These are phyloP conservation scores for Chaetoceros tenuissimus DNA, from an alignment of 108 stramenopile genomes.

Conservation along the genomic window DNA sequence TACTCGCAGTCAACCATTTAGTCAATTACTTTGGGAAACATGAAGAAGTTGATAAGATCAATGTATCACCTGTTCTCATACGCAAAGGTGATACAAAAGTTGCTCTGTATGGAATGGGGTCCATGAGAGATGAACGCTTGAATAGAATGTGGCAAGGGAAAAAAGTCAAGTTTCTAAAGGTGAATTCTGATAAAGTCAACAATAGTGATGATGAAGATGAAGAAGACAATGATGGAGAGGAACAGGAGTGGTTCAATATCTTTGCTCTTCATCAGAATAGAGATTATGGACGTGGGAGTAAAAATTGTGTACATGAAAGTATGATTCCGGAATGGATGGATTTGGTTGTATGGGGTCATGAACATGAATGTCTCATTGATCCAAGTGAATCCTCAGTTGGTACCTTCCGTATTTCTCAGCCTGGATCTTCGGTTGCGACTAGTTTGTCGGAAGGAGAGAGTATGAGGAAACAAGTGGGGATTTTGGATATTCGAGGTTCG, in stretches of 20 bases:
- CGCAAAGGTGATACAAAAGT: constrained; percentile 87
- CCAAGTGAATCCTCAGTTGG: constrained; percentile 83
- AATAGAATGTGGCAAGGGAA: constrained; percentile 91
- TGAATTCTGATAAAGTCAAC: constrained; percentile 12
- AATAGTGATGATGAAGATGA: constrained; percentile 22
- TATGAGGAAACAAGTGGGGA: constrained; percentile 78
- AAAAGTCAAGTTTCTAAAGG: constrained; percentile 75
- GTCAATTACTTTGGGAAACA: constrained; percentile 97
- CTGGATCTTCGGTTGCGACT: constrained; percentile 92
- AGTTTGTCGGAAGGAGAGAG: constrained; percentile 82
- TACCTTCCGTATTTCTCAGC: constrained; percentile 91
- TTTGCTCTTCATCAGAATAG: constrained; percentile 98
- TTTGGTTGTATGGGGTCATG: constrained; percentile 91
- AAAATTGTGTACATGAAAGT: constrained; percentile 93
- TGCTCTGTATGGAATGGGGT: constrained; percentile 91
- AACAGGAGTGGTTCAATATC: constrained; percentile 76
- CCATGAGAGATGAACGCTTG: constrained; percentile 95
- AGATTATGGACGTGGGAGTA: constrained; percentile 85
- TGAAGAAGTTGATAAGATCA: constrained; percentile 78
- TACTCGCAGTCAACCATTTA: constrained; percentile 78
- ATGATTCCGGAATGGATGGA: constrained; percentile 99
- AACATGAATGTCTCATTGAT: constrained; percentile 90
- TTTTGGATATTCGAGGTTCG: constrained; percentile 67
- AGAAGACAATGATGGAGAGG: constrained; percentile 14
- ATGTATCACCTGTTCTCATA: constrained; percentile 82